Base-by-base conservation (phyloP, 2,329 filamentous ascomycete species). In the Drechslerella coelobrocha region DNA sequence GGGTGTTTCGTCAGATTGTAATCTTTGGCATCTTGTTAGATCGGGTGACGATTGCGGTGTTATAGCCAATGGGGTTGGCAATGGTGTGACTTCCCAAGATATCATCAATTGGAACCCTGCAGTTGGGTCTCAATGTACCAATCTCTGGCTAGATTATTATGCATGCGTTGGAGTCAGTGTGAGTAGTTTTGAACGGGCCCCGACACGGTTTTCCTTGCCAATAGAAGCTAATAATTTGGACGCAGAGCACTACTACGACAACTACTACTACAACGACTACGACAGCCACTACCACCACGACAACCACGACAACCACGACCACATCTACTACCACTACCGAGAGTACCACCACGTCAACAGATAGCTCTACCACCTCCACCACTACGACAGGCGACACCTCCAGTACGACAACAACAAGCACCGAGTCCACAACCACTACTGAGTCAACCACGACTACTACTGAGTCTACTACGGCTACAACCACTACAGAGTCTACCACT, bases 141-240 rank as follows among this genome's bases (percentile, higher is more conserved):
- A 43, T 51, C 56, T 68, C 9, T 68, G 63, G 63, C 8, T 39
- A 6, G 21, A 39, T 27, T 61, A 61, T 24, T 61, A 68, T 26
- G 55, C 39, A 10, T 68, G 63, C 41, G 54, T 68, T 29, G 63
- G 63, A n/a, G 62, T 68, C 5, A n/a, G 19, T 4, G 62, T 60
- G 50, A 39, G 56, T 55, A 12, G 1, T 43, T 27, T 2, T 17
- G 1, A 23, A 41, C 10, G 26, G 9, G 14, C 29, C 21, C 17
- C 9, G 10, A 4, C n/a, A 26, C 14, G 29, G 14, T 5, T n/a
- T 50, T 17, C 9, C 12, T 10, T 21, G 12, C 10, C 19, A 23
- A 21, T 8, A 23, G 9, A 29, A 6, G 8, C 48, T 52, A 21
- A 24, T 26, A 45, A 19, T n/a, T 27, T 19, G 39, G 23, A 23